Evolutionary conservation across 352 stramenopile species (phyloP), one percentile per base, ranked within the genome.

Genomic region (Phytopythium helicoides): DNA sequence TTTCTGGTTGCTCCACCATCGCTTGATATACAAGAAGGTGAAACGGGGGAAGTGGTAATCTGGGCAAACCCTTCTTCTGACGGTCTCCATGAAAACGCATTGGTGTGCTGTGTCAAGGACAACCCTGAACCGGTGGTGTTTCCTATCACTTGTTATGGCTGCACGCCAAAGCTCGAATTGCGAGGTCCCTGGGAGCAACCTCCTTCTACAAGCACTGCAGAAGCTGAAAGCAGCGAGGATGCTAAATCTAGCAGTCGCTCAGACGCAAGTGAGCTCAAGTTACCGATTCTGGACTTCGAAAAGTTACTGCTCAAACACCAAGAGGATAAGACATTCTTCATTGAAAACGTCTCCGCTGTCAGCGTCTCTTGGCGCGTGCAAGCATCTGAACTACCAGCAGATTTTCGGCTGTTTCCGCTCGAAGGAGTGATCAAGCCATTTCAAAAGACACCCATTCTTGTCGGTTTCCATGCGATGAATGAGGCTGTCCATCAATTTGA

Each of bases 81-180:
- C 23, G 81, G 78, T 0, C 45, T 85, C 7, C 73, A 89, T 18
- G 68, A 90, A 35, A 93, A 94, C 54, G 55, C 71, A 16, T 66
- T 98, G 3, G 73, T 98, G n/a, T 92, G 84, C 34, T 96, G 84
- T 39, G 75, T 98, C 26, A 62, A 70, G 31, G 87, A 98, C 68
- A 98, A 98, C 50, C 93, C 94, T 1, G 79, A 94, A 41, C 83
- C 90, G 6, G 69, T 93, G n/a, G 23, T 76, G 8, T 98, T 98
- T 45, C 54, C 67, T 0, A 61, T 98, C 28, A 90, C 65, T 40
- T 97, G 92, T 42, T 85, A 76, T 48, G 95, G 95, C 0, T 97
- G 81, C 47, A 83, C 64, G 15, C 89, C 94, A 10, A 64, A 62
- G 26, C 26, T 98, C 8, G 66, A 69, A 22, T 52, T 98, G 8